Conservation (phyloP, 2,329 filamentous ascomycete species). For the Alternaria dauci region DNA sequence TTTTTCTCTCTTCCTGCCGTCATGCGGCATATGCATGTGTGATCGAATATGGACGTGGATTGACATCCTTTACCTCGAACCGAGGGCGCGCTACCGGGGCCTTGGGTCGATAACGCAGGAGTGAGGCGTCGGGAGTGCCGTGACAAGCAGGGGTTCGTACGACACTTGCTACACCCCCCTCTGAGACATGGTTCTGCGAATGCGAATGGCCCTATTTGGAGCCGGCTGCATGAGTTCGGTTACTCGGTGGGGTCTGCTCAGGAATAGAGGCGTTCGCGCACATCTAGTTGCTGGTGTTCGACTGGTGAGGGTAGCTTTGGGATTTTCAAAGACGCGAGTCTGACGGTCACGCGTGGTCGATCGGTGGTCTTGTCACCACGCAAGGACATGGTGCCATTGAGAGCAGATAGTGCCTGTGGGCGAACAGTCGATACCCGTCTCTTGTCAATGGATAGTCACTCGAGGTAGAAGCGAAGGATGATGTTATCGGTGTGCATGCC, state of each 20-base stretch:
- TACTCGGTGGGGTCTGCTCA: background rate
- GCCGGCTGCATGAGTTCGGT: background rate
- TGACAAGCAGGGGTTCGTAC: conserved; percentile 8
- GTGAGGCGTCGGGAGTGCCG: conserved; percentile 13
- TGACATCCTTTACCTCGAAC: background rate
- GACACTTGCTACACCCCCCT: background rate
- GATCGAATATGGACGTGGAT: conserved; percentile 13
- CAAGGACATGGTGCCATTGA: background rate
- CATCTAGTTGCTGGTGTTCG: background rate
- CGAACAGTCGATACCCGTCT: background rate
- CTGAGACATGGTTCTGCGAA: background rate
- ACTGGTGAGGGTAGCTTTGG: background rate
- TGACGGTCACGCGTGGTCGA: background rate
- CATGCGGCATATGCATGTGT: conserved; percentile 12
- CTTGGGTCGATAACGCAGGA: conserved; percentile 20
- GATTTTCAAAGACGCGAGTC: background rate
- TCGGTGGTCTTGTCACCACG: background rate
- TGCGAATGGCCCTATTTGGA: background rate
- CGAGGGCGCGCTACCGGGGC: conserved; percentile 15
- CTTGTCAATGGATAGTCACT: background rate
- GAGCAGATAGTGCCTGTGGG: background rate
- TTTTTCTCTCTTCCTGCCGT: background rate
- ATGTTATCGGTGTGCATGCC: background rate
- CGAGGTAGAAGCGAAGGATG: background rate
- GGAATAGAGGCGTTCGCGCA: background rate